Base-by-base conservation (phyloP, 2,329 filamentous ascomycete genomes). In the Nemania sp. region DNA sequence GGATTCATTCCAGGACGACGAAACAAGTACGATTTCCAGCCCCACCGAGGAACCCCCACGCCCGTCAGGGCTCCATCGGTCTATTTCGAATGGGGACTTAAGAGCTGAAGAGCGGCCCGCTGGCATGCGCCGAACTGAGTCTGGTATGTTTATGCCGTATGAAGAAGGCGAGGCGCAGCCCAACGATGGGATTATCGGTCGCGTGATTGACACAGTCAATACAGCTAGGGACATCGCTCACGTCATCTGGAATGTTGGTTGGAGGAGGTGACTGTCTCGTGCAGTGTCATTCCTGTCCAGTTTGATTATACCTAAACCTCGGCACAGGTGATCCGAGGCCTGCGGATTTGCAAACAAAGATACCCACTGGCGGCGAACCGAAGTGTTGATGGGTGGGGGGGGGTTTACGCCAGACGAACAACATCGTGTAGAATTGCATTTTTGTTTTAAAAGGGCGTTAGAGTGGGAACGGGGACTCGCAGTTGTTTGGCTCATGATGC, bases 131-230 rank as follows among this genome's bases (percentile, higher is more conserved):
- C 87, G 94, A 73, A 97, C 93, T 22, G 85, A 89, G 58, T 96
- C 93, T 45, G 94, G 93, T 73, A 97, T 97, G 93, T 92, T 97
- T 75, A 94, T 97, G 92, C 93, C 93, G 7, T 92, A 90, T 73
- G 92, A 94, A 73, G 91, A 94, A 73, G 89, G 89, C 68, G 92
- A 93, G 71, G 83, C 80, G 77, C 85, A 79, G 54, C 82, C 85
- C 68, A 88, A 83, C 75, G 84, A 86, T 59, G 91, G 91, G 54
- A 85, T 97, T 63, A 87, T 97, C 76, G 92, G 92, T 68, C 89
- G 90, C 74, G 90, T 97, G 57, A 89, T 94, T 77, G 92, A 97
- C 81, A 95, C 92, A 75, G 88, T 91, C 80, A 91, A 91, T 80
- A 91, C 89, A 58, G 89, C 89, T 73, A 87, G 89, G 74, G 89